A percentile compares a stretch with the other conserved stretches of the same genome.
phyloP scores from a whole-genome alignment of 108 stramenopile genomes.

The Pseudonitzschia pungens region DNA sequence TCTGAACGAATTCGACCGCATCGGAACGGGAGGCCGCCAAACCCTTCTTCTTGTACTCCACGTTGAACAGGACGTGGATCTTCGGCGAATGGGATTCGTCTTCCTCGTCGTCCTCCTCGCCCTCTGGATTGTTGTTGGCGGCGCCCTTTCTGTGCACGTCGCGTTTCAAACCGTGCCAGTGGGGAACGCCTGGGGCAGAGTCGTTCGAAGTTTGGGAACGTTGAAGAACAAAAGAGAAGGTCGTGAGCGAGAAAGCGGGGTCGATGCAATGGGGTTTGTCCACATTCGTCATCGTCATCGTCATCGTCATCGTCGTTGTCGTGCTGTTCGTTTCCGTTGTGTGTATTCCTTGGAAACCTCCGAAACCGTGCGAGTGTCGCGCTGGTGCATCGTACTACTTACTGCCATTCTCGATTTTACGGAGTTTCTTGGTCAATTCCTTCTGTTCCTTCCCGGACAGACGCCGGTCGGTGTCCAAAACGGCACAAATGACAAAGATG shows the following conservation, averaged over 20 bases:
- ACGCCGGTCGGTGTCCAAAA: constrained; percentile 47
- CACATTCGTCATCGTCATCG: too few relatives aligned
- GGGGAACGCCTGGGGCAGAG: constrained; percentile 34
- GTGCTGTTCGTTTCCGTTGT: background rate
- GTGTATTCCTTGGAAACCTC: too few relatives aligned
- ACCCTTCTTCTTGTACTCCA: constrained; percentile 24
- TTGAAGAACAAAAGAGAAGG: too few relatives aligned
- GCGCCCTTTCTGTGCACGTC: constrained; percentile 33
- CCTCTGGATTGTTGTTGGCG: background rate
- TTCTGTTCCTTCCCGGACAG: background rate
- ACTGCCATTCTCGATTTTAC: constrained; percentile 45
- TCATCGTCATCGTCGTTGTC: background rate
- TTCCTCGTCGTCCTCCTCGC: constrained; percentile 24
- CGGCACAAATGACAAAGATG: constrained; percentile 66
- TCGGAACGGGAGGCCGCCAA: constrained; percentile 54
- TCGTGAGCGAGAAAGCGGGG: too few relatives aligned
- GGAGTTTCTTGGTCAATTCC: constrained; percentile 22
- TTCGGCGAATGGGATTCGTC: constrained; percentile 54
- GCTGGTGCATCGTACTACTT: background rate
- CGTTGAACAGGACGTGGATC: constrained; percentile 60
- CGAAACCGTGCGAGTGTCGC: too few relatives aligned
- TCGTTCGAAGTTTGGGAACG: too few relatives aligned
- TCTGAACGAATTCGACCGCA: constrained; percentile 58
- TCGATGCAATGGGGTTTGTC: too few relatives aligned
- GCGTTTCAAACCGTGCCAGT: constrained; percentile 51